A percentile compares a stretch with the other conserved stretches of the same genome.
Conservation (phyloP, 352 stramenopile species). For the Globisporangium perplexum region DNA sequence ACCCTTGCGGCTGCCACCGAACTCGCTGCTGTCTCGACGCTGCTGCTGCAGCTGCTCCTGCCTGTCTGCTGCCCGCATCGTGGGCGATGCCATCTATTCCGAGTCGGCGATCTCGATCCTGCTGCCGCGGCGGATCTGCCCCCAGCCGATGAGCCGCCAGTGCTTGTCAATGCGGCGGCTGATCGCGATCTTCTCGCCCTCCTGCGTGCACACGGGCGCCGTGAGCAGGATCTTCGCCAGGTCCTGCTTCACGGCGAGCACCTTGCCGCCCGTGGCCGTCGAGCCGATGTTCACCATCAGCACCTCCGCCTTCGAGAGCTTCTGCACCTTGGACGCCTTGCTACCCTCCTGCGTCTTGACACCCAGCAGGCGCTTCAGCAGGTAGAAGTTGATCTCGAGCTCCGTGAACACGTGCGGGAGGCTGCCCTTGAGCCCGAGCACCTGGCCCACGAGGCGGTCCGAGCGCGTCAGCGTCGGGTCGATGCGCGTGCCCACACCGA, state of each 20-base stretch:
- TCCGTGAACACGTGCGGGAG: slow-evolving; percentile 99
- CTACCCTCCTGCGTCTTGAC: slow-evolving; percentile 99
- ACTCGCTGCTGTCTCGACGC: neutral
- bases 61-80: neutral
- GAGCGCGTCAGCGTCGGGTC: slow-evolving; percentile 98
- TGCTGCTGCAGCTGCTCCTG: neutral
- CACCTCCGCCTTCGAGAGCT: slow-evolving; percentile 98
- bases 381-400: slow-evolving; percentile 99
- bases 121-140: slow-evolving; percentile 97
- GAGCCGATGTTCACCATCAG: slow-evolving; percentile 99
- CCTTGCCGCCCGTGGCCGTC: slow-evolving; percentile 96
- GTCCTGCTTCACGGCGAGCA: slow-evolving; percentile 95
- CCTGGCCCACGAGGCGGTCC: slow-evolving; percentile 99
- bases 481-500: slow-evolving; percentile 99
- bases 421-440: slow-evolving; percentile 95
- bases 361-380: slow-evolving; percentile 97
- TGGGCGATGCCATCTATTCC: slow-evolving; percentile 75
- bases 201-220: slow-evolving; percentile 99
- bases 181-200: slow-evolving; percentile 99
- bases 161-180: slow-evolving; percentile 99
- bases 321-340: slow-evolving; percentile 99
- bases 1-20: neutral
- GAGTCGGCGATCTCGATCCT: slow-evolving; percentile 90
- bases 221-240: slow-evolving; percentile 98
- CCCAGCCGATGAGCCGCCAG: slow-evolving; percentile 99